Evolutionary conservation across 169 alveolate species (phyloP), one percentile per base, ranked within the genome.

Genomic region (Toxoplasma gondii): DNA sequence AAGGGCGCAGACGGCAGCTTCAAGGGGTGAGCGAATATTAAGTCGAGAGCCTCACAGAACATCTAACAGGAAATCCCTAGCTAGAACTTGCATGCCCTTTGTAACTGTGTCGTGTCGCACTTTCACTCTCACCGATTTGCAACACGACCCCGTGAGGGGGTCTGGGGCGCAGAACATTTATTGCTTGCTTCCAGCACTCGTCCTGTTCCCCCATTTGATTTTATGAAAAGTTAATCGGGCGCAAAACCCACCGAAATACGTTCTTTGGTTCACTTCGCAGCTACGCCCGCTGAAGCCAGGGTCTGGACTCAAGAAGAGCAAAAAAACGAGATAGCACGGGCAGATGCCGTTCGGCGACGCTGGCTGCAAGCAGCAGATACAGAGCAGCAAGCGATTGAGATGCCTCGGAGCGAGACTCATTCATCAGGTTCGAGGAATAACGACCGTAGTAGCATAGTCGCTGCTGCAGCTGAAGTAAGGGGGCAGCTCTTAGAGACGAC

Each of bases 341-440:
- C 90, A 19, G 90, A 82, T 38, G 41, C 49, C 36, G 90, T 82
- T 67, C 27, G 90, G 39, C 90, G 36, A 43, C 58, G 90, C 38
- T 82, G 90, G 90, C 90, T 82, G n/a, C 38, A 41, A 10, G 90
- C 90, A 31, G 90, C 90, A 43, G 67, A 82, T 82, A 7, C 1
- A 0, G 70, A 39, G 67, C 90, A 22, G 36, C 70, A 41, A 17
- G 27, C 90, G 36, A 36, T 45, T 24, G 90, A 22, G 67, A 49
- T 22, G 69, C 90, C 87, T 19, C 78, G 78, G 34, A 29, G 34
- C 78, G 78, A 19, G 12, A 29, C 36, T 64, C 34, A 24, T 19
- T 24, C 78, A 19, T 17, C 78, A 4, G 29, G 34, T 24, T 19
- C 36, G 36, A 24, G 78, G 34, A 64, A 31, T 4, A 29, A 64